These are phyloP conservation scores for Wickerhamiella vanderwaltii DNA, from an alignment of 805 yeast species.

Conservation along the genomic window DNA sequence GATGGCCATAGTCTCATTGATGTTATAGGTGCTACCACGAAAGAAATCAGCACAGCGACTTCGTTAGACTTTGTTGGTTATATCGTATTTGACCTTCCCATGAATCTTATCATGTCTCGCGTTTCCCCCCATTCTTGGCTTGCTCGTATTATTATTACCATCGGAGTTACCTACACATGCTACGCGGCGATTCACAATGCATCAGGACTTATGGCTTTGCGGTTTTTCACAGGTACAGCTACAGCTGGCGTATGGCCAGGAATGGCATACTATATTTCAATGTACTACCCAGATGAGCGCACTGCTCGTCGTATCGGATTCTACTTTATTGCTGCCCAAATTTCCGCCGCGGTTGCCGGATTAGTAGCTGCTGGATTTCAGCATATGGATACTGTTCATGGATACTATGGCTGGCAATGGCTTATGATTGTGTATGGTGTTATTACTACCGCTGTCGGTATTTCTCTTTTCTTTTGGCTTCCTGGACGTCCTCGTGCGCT, in stretches of 20 bases:
- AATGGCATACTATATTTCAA: slow-evolving; percentile 64
- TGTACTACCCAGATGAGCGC: slow-evolving; percentile 76
- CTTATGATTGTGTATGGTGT: slow-evolving; percentile 66
- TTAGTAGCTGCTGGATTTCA: slow-evolving; percentile 81
- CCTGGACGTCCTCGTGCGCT: slow-evolving; percentile 56
- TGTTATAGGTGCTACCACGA: slow-evolving; percentile 39
- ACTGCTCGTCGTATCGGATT: slow-evolving; percentile 72
- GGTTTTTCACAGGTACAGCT: slow-evolving; percentile 62
- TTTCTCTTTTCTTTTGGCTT: slow-evolving; percentile 64
- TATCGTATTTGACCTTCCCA: slow-evolving; percentile 76
- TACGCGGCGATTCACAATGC: slow-evolving; percentile 47
- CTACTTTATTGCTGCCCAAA: slow-evolving; percentile 83
- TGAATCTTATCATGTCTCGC: slow-evolving; percentile 74
- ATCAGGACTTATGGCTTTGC: slow-evolving; percentile 53
- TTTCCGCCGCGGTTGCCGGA: slow-evolving; percentile 85
- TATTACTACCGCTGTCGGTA: slow-evolving; percentile 51
- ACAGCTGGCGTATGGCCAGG: slow-evolving; percentile 92
- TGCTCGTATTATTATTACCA: slow-evolving; percentile 60
- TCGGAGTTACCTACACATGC: slow-evolving; percentile 68
- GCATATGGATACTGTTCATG: slow-evolving; percentile 58
- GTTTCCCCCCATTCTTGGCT: slow-evolving; percentile 80
- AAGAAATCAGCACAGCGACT: slow-evolving; percentile 58
- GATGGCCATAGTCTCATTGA: slow-evolving; percentile 49
- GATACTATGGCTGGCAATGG: slow-evolving; percentile 80
- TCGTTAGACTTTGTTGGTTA: slow-evolving; percentile 76